Evolutionary conservation across 768 basidiomycete genomes (phyloP), one percentile per base, ranked within the genome.

Genomic region (Termitomyces titanicus): DNA sequence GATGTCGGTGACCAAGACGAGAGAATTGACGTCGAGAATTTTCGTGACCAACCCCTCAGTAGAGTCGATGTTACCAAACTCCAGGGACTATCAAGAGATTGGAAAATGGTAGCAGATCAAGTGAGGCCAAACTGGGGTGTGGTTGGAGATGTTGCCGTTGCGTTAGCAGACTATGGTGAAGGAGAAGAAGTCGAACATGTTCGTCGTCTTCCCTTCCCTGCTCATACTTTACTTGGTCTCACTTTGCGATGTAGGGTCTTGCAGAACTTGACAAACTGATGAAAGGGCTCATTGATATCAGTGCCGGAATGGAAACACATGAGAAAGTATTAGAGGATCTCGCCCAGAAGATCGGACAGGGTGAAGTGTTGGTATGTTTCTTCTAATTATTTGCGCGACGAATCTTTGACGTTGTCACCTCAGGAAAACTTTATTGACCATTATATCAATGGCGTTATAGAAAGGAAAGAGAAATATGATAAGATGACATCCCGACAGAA

Each of bases 401-500:
- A 17, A 35, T 35, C 43, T 17, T 62, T 24, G 37, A 51, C 34
- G 22, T n/a, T 7, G 18, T 9, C 52, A 39, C 10, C 52, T 3
- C 49, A 91, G 89, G 73, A 72, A 44, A 70, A 85, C 56, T 73
- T 79, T 8, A 65, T 80, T 7, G 73, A 77, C 9, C 65, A 61
- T 27, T 94, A 91, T 62, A 67, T 79, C 46, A 61, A 61, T 22
- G 77, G 68, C n/a, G 74, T 84, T 0, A 66, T 76, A 46, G 67
- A 66, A 15, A 68, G 66, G 38, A 64, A 78, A 40, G 70, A 78
- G 6, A 74, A 72, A 27, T 89, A 90, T 66, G 61, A 72, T 2
- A 65, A 64, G 27, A 83, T 82, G 71, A 93, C 92, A 0, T 74
- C 83, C 7, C 81, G 92, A 9, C 89, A 94, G 68, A 92, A 87